Evolutionary conservation across 2,329 filamentous ascomycete genomes (phyloP).

Genomic region (Aspergillus sergii): DNA sequence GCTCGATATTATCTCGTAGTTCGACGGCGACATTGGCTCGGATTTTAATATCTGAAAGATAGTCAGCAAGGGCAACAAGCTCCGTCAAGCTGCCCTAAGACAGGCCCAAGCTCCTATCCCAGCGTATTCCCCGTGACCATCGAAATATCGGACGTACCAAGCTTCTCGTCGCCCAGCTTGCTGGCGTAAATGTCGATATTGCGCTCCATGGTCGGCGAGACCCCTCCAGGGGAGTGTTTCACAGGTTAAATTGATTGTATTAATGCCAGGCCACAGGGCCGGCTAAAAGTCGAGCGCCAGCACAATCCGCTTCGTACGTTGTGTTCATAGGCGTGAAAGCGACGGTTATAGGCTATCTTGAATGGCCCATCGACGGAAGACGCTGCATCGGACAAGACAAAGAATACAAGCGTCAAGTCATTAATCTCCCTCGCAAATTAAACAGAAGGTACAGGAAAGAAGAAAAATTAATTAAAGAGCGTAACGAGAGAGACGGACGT

Average conservation of each 20-base stretch:
- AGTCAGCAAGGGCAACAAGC: conserved; percentile 10
- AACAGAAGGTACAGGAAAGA: conserved; percentile 7
- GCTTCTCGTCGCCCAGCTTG: conserved; percentile 51
- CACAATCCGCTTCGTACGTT: conserved; percentile 24
- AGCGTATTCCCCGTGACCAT: background rate
- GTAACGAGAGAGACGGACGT: conserved; percentile 16
- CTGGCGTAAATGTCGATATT: conserved; percentile 54
- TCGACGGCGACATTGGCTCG: conserved; percentile 82
- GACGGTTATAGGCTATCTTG: conserved; percentile 26
- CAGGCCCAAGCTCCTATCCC: background rate
- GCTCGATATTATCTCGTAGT: conserved; percentile 86
- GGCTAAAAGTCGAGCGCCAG: conserved; percentile 34
- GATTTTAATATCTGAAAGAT: conserved; percentile 70
- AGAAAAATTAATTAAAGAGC: conserved; percentile 19
- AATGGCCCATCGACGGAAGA: conserved; percentile 26
- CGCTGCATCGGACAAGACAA: conserved; percentile 28
- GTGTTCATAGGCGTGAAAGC: conserved; percentile 34
- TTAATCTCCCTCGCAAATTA: conserved; percentile 25
- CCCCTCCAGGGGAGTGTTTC: conserved; percentile 25
- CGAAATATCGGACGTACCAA: conserved; percentile 43
- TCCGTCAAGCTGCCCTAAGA: background rate
- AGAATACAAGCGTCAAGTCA: conserved; percentile 34
- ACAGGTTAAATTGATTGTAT: conserved; percentile 22
- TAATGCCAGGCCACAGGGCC: conserved; percentile 43
- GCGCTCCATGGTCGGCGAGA: conserved; percentile 42